These are phyloP conservation scores for Gloeopeniophorella convolvens DNA, from an alignment of 768 basidiomycete species.

Conservation along the genomic window DNA sequence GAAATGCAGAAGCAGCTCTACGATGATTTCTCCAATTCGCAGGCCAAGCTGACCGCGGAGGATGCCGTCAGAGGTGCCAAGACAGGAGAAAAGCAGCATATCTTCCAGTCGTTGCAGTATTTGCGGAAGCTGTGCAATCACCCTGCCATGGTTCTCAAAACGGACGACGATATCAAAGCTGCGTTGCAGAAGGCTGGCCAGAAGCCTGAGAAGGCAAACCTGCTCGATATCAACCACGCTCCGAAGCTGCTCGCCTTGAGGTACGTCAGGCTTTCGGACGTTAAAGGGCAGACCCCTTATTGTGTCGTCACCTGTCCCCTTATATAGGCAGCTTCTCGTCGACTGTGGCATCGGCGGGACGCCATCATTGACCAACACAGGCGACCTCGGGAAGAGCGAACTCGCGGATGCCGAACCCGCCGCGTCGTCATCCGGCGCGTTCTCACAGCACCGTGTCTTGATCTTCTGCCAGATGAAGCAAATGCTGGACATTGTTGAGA, in stretches of 20 bases:
- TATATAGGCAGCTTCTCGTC: conserved; percentile 74
- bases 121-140: conserved; percentile 97
- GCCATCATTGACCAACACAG: conserved; percentile 31
- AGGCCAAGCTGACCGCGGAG: conserved; percentile 57
- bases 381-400: conserved; percentile 63
- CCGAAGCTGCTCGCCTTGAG: conserved; percentile 89
- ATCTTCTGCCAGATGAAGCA: conserved; percentile 99
- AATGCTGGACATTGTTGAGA: conserved; percentile 97
- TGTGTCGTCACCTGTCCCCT: conserved; percentile 1
- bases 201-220: conserved; percentile 32
- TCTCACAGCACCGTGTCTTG: conserved; percentile 96
- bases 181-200: conserved; percentile 52
- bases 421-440: conserved; percentile 37
- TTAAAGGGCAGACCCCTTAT: neutral
- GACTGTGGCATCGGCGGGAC: conserved; percentile 87
- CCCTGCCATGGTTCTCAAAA: conserved; percentile 84
- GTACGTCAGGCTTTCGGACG: conserved; percentile 38
- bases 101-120: conserved; percentile 97
- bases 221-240: conserved; percentile 84
- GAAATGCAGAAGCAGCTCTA: conserved; percentile 91
- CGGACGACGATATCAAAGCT: conserved; percentile 45
- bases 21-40: conserved; percentile 85
- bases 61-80: conserved; percentile 49
- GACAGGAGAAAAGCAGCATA: conserved; percentile 62
- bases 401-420: conserved; percentile 51